Percentiles rank a stretch among this genome's conserved stretches.
Conservation (phyloP, 78 protist species). For the Monosiga brevicollis region DNA sequence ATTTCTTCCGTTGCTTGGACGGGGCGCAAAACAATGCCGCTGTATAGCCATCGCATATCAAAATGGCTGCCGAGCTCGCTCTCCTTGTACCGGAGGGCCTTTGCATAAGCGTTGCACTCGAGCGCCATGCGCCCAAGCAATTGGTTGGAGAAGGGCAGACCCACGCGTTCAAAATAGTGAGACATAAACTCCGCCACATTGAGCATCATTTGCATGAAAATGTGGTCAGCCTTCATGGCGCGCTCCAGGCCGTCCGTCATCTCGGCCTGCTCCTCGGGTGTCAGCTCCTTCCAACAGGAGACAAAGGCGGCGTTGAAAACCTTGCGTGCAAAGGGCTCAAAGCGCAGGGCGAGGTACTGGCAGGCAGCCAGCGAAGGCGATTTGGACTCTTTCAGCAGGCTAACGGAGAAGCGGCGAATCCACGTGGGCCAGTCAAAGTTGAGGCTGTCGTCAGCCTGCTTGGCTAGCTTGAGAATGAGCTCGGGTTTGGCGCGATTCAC, state of each 20-base stretch:
- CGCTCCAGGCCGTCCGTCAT: conserved; percentile 28
- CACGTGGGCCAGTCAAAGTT: conserved; percentile 93
- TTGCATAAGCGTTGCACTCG: conserved; percentile 91
- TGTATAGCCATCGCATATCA: too few species aligned
- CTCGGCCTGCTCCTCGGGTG: conserved; percentile 25
- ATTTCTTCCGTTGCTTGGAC: too few species aligned
- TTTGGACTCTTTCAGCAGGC: conserved; percentile 86
- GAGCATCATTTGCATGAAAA: conserved; percentile 72
- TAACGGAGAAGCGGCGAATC: conserved; percentile 78
- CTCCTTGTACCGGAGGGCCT: conserved; percentile 90
- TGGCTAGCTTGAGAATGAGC: conserved; percentile 74
- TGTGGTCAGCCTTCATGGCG: conserved; percentile 14
- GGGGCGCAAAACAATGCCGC: too few species aligned
- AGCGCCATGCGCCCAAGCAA: conserved; percentile 79
- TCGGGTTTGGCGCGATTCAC: conserved; percentile 56
- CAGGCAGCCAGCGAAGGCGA: conserved; percentile 90
- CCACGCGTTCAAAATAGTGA: conserved; percentile 71
- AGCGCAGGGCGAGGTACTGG: conserved; percentile 63
- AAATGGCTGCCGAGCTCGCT: conserved; percentile 65
- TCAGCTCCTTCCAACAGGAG: conserved; percentile 84
- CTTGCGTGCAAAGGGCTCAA: conserved; percentile 78
- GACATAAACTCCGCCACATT: conserved; percentile 96
- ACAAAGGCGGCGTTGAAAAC: conserved; percentile 94
- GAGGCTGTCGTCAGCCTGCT: conserved; percentile 61
- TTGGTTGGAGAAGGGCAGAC: conserved; percentile 64